phyloP scores from a whole-genome alignment of 192 early-diverging fungal species.

The Chytriomyces sp. region DNA sequence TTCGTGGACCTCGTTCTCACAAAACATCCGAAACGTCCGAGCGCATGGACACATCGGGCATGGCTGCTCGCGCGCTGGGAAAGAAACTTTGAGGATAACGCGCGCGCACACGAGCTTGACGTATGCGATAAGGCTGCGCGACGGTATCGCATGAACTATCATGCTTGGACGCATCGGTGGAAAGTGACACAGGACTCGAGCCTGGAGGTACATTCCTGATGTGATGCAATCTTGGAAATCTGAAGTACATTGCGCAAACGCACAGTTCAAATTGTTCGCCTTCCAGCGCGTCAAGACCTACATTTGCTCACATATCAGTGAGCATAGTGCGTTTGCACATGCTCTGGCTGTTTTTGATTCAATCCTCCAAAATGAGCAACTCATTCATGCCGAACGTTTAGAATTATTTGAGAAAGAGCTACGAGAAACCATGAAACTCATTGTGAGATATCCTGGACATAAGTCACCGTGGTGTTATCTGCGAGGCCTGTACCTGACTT shows the following conservation, averaged over 20 bases:
- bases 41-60: conserved; percentile 18
- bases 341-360: conserved; percentile 17
- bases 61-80: background rate
- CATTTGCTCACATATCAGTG: conserved; percentile 20
- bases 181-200: conserved; percentile 7
- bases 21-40: conserved; percentile 26
- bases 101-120: background rate
- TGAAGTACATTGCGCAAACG: background rate
- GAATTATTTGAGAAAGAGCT: background rate
- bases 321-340: conserved; percentile 24
- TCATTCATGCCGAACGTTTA: background rate
- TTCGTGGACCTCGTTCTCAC: conserved; percentile 21
- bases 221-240: too few species aligned
- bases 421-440: background rate
- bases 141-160: conserved; percentile 30
- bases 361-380: conserved; percentile 3
- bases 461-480: conserved; percentile 32
- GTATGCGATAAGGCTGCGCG: conserved; percentile 21
- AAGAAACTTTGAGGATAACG: too few species aligned
- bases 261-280: conserved; percentile 13
- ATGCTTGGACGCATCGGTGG: conserved; percentile 31
- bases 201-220: background rate
- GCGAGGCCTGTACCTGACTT: conserved; percentile 19
- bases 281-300: background rate
- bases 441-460: conserved; percentile 27